These are phyloP conservation scores for Moringa oleifera DNA, from an alignment of 345 rosid genomes.

Conservation along the genomic window DNA sequence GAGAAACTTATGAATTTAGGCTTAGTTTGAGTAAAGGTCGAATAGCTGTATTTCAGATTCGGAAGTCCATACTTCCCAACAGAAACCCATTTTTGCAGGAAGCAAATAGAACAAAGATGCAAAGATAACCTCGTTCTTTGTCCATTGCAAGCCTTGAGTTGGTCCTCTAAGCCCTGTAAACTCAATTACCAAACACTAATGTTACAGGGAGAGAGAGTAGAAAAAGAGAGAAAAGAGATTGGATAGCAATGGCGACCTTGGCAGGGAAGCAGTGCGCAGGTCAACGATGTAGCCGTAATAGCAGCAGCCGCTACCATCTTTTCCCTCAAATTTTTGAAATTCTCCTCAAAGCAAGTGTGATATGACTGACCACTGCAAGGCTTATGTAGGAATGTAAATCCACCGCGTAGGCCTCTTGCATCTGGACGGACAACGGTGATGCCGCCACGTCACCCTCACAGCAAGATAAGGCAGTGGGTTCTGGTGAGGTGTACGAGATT, in stretches of 20 bases:
- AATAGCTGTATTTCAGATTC: not conserved
- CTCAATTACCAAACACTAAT: constrained; percentile 3
- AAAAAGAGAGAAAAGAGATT: not conserved
- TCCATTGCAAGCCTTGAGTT: constrained; percentile 21
- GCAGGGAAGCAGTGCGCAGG: constrained; percentile 18
- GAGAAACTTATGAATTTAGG: too few species aligned
- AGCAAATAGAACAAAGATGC: not conserved
- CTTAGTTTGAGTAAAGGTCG: too few species aligned
- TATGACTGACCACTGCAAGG: too few species aligned
- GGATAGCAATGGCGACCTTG: constrained; percentile 16
- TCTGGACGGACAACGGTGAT: too few species aligned
- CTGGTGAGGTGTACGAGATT: too few species aligned
- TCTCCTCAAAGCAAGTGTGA: too few species aligned
- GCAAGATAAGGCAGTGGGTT: too few species aligned
- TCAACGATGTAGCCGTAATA: constrained; percentile 16
- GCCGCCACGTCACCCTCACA: too few species aligned
- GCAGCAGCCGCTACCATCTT: constrained; percentile 20
- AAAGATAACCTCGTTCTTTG: constrained; percentile 29
- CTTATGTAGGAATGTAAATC: too few species aligned
- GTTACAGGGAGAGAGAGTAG: constrained; percentile 3
- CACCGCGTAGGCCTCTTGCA: too few species aligned
- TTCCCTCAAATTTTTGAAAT: not conserved
- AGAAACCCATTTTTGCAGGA: not conserved
- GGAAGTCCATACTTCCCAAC: not conserved
- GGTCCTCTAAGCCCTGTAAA: constrained; percentile 14